Evolutionary conservation across 1,284 basidiomycete genomes (phyloP), one percentile per base, ranked within the genome.

Genomic region (Ceratobasidium papillatum): DNA sequence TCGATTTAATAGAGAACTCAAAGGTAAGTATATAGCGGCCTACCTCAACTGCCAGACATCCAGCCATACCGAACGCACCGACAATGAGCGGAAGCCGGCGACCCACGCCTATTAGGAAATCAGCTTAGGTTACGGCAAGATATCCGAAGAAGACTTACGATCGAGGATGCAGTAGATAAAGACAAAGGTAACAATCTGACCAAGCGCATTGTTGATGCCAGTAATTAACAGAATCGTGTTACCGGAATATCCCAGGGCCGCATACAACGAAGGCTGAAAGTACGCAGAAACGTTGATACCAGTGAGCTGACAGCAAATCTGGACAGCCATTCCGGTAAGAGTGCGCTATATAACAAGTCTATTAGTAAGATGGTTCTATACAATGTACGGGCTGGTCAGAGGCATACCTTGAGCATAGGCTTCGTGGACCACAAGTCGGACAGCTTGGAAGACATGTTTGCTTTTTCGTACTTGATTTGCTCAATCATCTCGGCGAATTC

Each of bases 291-390:
- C 80, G 63, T 82, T 82, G 66, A 81, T 79, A 54, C 80, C 80
- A 9, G 80, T 80, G 74, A 80, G 80, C 74, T 81, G 81, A 41
- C 78, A 79, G 78, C 80, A 81, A 62, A 79, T 78, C 69, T 82
- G 82, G 30, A 68, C 76, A 0, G 59, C 30, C 32, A 62, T 56
- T 7, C 78, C 78, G 19, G 77, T 65, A 19, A 77, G 75, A 63
- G 72, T 69, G 73, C 79, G 47, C 71, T 79, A 77, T 32, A 79
- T 72, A 76, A 78, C 17, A 25, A 32, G 45, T n/a, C 8, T 30
- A 30, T 61, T 9, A 61, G 27, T 22, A 8, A 41, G 19, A 5
- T 34, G 34, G 30, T 4, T 72, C 19, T 30, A 41, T 22, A 25
- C 22, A 43, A 51, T 45, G 30, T 45, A 22, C 19, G 34, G 12